phyloP scores from a whole-genome alignment of 495 filamentous ascomycete genomes.

The Pyronema domesticum region DNA sequence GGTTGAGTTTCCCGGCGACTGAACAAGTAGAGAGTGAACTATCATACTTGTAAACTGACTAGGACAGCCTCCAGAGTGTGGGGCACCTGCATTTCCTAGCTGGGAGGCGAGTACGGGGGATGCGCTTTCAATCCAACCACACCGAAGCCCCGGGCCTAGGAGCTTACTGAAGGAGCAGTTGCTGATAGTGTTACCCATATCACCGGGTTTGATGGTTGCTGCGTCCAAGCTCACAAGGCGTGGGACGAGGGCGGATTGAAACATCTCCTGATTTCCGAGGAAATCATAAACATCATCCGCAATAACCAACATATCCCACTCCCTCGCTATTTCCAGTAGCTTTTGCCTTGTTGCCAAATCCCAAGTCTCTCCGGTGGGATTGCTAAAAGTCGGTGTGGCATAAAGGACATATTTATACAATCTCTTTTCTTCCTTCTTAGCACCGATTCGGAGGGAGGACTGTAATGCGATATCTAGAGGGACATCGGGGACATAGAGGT shows the following conservation, averaged over 20 bases:
- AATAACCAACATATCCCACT: slow-evolving; percentile 60
- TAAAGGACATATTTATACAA: slow-evolving; percentile 76
- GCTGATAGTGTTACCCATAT: slow-evolving; percentile 53
- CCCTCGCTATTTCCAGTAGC: slow-evolving; percentile 50
- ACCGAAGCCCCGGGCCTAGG: slow-evolving; percentile 56
- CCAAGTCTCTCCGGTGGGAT: slow-evolving; percentile 63
- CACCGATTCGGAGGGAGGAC: slow-evolving; percentile 31
- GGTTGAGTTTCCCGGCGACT: background rate
- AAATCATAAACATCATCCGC: slow-evolving; percentile 85
- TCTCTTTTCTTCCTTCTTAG: slow-evolving; percentile 3
- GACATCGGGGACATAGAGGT: slow-evolving; percentile 8
- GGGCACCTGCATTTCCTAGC: slow-evolving; percentile 14
- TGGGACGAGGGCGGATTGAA: slow-evolving; percentile 35
- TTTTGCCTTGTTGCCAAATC: slow-evolving; percentile 38
- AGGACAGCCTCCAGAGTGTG: slow-evolving; percentile 18
- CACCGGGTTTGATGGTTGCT: slow-evolving; percentile 31
- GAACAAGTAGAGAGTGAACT: slow-evolving; percentile 7
- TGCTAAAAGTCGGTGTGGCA: slow-evolving; percentile 62
- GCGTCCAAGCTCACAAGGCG: slow-evolving; percentile 63
- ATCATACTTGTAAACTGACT: slow-evolving; percentile 15
- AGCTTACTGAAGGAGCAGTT: slow-evolving; percentile 81
- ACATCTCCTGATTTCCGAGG: slow-evolving; percentile 29
- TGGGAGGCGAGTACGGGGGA: slow-evolving; percentile 11
- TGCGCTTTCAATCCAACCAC: slow-evolving; percentile 56
- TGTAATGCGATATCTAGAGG: slow-evolving; percentile 8